Evolutionary conservation across 495 filamentous ascomycete species (phyloP).

Genomic region (Penicillium verhagenii): DNA sequence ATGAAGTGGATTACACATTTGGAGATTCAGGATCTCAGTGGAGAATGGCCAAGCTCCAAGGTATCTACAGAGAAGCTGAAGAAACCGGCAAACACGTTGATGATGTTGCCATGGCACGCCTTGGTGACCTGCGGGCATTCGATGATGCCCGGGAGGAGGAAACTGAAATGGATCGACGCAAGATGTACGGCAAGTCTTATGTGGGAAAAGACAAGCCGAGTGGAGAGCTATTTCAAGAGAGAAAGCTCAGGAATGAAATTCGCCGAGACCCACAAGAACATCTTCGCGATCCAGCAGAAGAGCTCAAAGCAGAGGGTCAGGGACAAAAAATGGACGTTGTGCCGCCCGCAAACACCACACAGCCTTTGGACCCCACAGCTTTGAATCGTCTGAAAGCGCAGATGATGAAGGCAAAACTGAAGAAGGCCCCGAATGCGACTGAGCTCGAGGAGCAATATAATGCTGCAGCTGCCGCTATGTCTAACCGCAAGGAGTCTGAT

Average conservation of each 20-base stretch:
- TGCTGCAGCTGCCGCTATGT: constrained; percentile 57
- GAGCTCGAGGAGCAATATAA: constrained; percentile 87
- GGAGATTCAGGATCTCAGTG: constrained; percentile 88
- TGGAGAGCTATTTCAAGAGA: constrained; percentile 80
- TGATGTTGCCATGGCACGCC: constrained; percentile 77
- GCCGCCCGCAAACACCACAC: constrained; percentile 39
- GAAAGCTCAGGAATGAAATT: constrained; percentile 55
- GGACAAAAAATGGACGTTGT: constrained; percentile 43
- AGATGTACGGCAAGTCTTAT: constrained; percentile 82
- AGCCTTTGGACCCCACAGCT: constrained; percentile 66
- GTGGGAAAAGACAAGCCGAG: constrained; percentile 84
- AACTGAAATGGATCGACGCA: constrained; percentile 81
- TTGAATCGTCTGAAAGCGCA: constrained; percentile 89
- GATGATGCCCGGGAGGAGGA: constrained; percentile 95
- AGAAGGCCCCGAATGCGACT: constrained; percentile 65
- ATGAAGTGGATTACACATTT: constrained; percentile 79
- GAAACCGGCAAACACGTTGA: constrained; percentile 70
- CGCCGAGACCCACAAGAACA: constrained; percentile 33
- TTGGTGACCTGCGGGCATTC: constrained; percentile 78
- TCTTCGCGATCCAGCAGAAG: constrained; percentile 35
- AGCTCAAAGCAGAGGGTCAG: constrained; percentile 43
- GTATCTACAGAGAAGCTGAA: constrained; percentile 77
- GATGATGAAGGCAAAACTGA: constrained; percentile 90
- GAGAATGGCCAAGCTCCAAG: constrained; percentile 93
- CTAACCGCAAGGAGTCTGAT: constrained; percentile 59